Percentiles rank a stretch among this genome's conserved stretches.
These are phyloP conservation scores for Leccinum pseudoinsigne DNA, from an alignment of 1,284 basidiomycete genomes.

Conservation along the genomic window DNA sequence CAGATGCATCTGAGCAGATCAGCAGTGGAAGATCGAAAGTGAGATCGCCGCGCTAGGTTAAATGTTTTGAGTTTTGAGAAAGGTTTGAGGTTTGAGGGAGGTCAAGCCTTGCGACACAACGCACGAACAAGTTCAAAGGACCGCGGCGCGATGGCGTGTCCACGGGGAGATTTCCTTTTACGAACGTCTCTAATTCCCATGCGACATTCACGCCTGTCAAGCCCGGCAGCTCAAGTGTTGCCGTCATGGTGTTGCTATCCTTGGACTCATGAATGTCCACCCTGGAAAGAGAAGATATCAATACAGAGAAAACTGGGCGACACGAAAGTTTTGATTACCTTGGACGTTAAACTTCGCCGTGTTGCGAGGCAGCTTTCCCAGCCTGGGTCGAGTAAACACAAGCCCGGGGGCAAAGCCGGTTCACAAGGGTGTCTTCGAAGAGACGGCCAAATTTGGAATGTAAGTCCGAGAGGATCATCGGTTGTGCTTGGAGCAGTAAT, in stretches of 20 bases:
- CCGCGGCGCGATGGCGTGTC: constrained; percentile 23
- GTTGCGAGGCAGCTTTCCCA: too few relatives aligned
- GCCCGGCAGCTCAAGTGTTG: constrained; percentile 25
- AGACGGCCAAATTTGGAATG: constrained; percentile 9
- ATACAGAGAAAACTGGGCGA: neutral
- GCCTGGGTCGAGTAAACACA: neutral
- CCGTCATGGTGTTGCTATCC: constrained; percentile 38
- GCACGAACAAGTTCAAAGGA: neutral
- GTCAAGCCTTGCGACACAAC: neutral
- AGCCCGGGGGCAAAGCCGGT: neutral
- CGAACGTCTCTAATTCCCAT: neutral
- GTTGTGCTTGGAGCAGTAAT: neutral
- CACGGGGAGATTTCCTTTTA: constrained; percentile 20
- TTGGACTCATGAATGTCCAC: constrained; percentile 37
- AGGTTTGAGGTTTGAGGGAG: constrained; percentile 2
- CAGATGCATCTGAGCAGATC: constrained; percentile 9
- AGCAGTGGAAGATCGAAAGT: constrained; percentile 23
- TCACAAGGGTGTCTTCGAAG: constrained; percentile 8
- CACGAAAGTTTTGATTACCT: too few relatives aligned
- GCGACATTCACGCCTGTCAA: constrained; percentile 19
- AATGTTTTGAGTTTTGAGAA: constrained; percentile 23
- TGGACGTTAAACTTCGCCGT: too few relatives aligned
- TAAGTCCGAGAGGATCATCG: constrained; percentile 1
- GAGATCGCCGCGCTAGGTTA: constrained; percentile 31
- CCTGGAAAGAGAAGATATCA: constrained; percentile 14